These are phyloP conservation scores for Microdochium paspali DNA, from an alignment of 2,329 filamentous ascomycete genomes.

Conservation along the genomic window DNA sequence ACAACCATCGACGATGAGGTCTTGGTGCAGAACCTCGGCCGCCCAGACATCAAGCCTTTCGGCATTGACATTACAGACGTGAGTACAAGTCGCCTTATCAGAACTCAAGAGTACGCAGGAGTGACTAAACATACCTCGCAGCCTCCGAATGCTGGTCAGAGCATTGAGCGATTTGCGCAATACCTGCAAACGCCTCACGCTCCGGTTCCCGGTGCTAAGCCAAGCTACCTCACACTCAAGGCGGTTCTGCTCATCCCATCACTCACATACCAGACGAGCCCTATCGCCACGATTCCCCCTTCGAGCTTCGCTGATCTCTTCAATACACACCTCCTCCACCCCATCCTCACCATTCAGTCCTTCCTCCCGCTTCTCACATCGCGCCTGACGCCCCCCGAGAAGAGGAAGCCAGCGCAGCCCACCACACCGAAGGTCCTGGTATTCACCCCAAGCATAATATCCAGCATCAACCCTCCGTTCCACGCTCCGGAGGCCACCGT, in stretches of 20 bases:
- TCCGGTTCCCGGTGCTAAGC: constrained; percentile 65
- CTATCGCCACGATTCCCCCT: constrained; percentile 76
- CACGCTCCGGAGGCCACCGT: constrained; percentile 80
- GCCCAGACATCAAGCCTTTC: constrained; percentile 73
- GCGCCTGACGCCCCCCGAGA: constrained; percentile 34
- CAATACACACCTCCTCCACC: constrained; percentile 84
- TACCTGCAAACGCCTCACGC: constrained; percentile 67
- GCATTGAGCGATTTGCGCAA: constrained; percentile 61
- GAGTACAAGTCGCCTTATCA: constrained; percentile 21
- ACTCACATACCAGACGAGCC: constrained; percentile 69
- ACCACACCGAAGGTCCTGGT: constrained; percentile 60
- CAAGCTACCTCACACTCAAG: constrained; percentile 67
- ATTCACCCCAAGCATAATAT: constrained; percentile 71
- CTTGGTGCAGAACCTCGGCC: constrained; percentile 64
- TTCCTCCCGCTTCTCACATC: constrained; percentile 73
- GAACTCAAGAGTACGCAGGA: not conserved
- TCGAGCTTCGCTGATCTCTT: constrained; percentile 82
- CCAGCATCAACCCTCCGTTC: constrained; percentile 70
- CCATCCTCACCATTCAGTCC: constrained; percentile 78
- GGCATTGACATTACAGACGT: constrained; percentile 77
- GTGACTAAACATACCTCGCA: constrained; percentile 21
- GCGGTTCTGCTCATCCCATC: constrained; percentile 79
- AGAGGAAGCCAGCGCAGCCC: constrained; percentile 30
- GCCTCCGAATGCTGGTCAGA: constrained; percentile 58
- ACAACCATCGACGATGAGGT: constrained; percentile 78